phyloP scores from a whole-genome alignment of 768 basidiomycete genomes.

The Russula compacta region DNA sequence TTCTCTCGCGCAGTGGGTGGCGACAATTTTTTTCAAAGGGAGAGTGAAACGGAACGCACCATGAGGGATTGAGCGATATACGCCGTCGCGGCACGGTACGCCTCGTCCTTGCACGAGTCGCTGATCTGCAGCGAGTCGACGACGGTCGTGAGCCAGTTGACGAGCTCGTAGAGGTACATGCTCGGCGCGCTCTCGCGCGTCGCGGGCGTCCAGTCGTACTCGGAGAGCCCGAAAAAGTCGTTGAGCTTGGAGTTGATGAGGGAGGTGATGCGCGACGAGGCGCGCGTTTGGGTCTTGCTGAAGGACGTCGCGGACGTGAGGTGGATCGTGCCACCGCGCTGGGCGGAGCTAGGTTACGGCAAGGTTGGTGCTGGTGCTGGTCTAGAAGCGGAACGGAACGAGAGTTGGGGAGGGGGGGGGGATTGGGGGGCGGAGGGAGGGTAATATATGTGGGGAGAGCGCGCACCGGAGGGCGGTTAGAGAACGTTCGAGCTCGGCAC shows the following conservation, averaged over 20 bases:
- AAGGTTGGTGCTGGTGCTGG: neutral
- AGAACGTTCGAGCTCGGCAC: conserved; percentile 74
- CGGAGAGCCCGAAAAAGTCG: conserved; percentile 90
- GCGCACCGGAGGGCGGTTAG: conserved; percentile 72
- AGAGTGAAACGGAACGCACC: conserved; percentile 40
- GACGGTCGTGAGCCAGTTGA: conserved; percentile 94
- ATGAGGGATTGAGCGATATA: conserved; percentile 84
- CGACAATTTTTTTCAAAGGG: too few relatives aligned
- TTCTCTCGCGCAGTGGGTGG: too few relatives aligned
- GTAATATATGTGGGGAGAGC: neutral
- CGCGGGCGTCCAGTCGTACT: conserved; percentile 88
- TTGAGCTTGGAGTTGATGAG: conserved; percentile 89
- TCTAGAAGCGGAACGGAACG: neutral
- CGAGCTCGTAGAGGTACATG: conserved; percentile 90
- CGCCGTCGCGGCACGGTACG: conserved; percentile 79
- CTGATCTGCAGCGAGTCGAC: conserved; percentile 85
- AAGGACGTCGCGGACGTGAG: conserved; percentile 60
- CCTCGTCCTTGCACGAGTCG: conserved; percentile 79
- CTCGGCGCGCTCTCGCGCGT: conserved; percentile 69
- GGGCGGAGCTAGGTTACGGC: conserved; percentile 43
- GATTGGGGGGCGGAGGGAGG: neutral
- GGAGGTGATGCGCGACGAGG: conserved; percentile 65
- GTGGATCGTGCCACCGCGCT: conserved; percentile 73
- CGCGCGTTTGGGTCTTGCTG: conserved; percentile 53
- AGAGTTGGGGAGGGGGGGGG: neutral